Evolutionary conservation across 2,329 filamentous ascomycete genomes (phyloP).

Genomic region (Xylariaceae sp.): DNA sequence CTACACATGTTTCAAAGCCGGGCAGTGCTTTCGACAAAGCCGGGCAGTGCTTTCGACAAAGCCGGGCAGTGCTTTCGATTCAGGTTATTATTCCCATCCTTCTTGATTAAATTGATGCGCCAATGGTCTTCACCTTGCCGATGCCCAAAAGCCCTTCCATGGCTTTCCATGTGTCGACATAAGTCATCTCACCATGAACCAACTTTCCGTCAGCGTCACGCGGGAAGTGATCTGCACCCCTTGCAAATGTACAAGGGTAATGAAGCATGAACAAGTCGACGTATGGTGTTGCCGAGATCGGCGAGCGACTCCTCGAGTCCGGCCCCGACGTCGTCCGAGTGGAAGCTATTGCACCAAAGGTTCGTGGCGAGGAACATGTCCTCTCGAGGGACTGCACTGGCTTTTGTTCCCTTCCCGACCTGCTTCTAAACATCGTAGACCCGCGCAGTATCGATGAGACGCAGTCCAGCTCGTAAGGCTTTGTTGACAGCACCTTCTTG

Average conservation of each 20-base stretch:
- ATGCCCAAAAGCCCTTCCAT: slow-evolving; percentile 28
- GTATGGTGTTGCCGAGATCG: slow-evolving; percentile 5
- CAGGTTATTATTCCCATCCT: no score
- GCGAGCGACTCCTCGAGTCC: slow-evolving; percentile 6
- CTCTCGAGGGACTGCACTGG: slow-evolving; percentile 4
- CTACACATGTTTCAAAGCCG: no score
- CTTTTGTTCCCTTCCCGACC: slow-evolving; percentile 6
- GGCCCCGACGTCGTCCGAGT: slow-evolving; percentile 9
- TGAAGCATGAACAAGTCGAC: slow-evolving; percentile 10
- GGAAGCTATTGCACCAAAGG: slow-evolving; percentile 8
- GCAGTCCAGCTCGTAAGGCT: slow-evolving; percentile 30
- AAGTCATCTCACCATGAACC: slow-evolving; percentile 18
- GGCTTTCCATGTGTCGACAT: slow-evolving; percentile 30
- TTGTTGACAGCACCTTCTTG: slow-evolving; percentile 24
- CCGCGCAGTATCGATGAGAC: slow-evolving; percentile 32
- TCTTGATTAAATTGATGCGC: no score
- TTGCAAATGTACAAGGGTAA: slow-evolving; percentile 13
- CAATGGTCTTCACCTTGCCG: slow-evolving; percentile 35
- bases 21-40: no score
- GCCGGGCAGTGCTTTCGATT: no score
- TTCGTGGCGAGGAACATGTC: slow-evolving; percentile 9
- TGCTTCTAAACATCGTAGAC: slow-evolving; percentile 9
- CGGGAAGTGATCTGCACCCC: slow-evolving; percentile 17
- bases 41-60: no score
- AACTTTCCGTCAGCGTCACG: slow-evolving; percentile 18